Percentiles rank a stretch among this genome's conserved stretches.
Evolutionary conservation across 306 rosid species (phyloP).

Genomic region (Casuarina glauca): DNA sequence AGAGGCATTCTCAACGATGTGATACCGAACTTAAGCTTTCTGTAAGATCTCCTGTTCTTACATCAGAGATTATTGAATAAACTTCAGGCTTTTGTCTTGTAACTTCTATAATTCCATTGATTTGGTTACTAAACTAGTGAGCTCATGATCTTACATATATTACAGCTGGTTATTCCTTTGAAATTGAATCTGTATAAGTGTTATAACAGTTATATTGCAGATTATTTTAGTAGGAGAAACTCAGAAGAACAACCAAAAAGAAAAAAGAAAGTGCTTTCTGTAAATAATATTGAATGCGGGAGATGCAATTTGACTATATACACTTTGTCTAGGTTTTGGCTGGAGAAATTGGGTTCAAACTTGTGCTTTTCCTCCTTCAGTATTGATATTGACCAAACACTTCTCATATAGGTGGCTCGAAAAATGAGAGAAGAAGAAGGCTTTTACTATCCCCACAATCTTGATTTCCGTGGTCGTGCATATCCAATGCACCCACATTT

Average conservation of each 20-base stretch:
- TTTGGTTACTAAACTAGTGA: background rate
- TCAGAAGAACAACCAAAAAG: background rate
- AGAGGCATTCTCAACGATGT: conserved; percentile 85
- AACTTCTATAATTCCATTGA: conserved; percentile 8
- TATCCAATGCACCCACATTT: conserved; percentile 94
- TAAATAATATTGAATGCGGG: background rate
- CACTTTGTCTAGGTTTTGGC: conserved; percentile 7
- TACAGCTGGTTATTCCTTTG: background rate
- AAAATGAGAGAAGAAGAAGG: conserved; percentile 83
- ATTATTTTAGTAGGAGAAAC: too few relatives aligned
- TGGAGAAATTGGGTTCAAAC: background rate
- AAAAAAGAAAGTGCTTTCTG: background rate
- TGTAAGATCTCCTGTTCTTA: conserved; percentile 49
- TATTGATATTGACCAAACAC: conserved; percentile 22
- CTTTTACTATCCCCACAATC: conserved; percentile 89
- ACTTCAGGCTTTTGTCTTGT: conserved; percentile 3
- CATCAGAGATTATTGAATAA: conserved; percentile 1
- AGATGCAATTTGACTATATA: conserved; percentile 10
- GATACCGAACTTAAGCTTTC: conserved; percentile 86
- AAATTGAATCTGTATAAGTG: too few relatives aligned
- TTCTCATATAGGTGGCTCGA: conserved; percentile 69
- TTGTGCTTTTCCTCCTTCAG: conserved; percentile 23
- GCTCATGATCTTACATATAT: conserved; percentile 12
- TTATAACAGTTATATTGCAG: too few relatives aligned
- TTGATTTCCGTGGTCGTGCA: conserved; percentile 91